Conservation (phyloP, 176 grass and related monocot genomes). For the Rhynchospora breviuscula region DNA sequence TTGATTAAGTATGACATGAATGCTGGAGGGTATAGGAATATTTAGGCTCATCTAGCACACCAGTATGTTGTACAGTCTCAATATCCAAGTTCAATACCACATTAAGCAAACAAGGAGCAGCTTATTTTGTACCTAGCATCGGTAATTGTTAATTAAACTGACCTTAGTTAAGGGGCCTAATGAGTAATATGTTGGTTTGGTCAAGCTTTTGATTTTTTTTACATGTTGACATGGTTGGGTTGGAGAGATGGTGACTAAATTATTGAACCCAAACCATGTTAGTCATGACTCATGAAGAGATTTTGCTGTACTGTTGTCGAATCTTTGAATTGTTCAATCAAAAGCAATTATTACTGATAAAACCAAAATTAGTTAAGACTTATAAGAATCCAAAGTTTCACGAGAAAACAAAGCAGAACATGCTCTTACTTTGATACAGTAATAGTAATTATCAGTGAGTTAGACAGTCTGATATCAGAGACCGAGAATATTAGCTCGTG, state of each 20-base stretch:
- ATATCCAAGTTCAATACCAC: too few relatives aligned
- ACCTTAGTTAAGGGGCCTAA: neutral
- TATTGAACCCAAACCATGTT: neutral
- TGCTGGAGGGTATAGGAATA: neutral
- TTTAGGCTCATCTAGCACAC: neutral
- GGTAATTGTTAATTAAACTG: neutral
- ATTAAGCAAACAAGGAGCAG: too few relatives aligned
- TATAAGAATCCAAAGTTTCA: neutral
- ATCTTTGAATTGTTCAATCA: too few relatives aligned
- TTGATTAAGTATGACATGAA: neutral
- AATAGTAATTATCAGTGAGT: neutral
- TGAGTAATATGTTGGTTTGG: neutral
- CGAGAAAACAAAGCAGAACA: neutral
- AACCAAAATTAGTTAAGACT: neutral
- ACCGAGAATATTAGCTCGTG: neutral
- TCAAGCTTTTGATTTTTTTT: neutral
- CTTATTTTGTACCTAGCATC: too few relatives aligned
- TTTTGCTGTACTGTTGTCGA: neutral
- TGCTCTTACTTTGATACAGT: neutral
- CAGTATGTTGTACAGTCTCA: neutral
- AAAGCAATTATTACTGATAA: neutral
- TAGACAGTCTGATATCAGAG: neutral
- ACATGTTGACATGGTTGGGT: neutral
- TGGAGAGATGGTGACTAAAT: neutral
- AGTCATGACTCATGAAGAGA: neutral